Conservation (phyloP, 2,329 filamentous ascomycete genomes). For the Graphilbum fragrans region DNA sequence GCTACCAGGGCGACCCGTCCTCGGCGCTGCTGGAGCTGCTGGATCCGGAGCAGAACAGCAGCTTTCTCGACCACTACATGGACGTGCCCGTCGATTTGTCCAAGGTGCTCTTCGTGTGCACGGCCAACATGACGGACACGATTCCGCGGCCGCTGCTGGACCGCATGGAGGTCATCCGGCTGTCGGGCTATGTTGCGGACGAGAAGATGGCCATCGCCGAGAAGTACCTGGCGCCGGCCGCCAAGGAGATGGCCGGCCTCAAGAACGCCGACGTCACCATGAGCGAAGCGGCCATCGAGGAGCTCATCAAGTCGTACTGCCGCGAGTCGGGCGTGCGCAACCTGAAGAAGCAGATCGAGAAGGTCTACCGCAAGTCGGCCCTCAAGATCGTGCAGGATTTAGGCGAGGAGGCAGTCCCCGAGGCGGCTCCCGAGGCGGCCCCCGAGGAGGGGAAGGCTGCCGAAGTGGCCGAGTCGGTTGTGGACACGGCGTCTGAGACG, state of each 20-base stretch:
- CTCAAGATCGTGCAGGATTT: constrained; percentile 94
- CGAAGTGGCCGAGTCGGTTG: constrained; percentile 5
- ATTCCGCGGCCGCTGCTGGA: constrained; percentile 89
- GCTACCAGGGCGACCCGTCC: constrained; percentile 91
- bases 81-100: constrained; percentile 95
- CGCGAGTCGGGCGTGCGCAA: constrained; percentile 95
- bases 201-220: constrained; percentile 99
- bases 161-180: constrained; percentile 93
- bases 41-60: constrained; percentile 93
- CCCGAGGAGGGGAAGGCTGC: too few species aligned
- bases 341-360: constrained; percentile 98
- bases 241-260: constrained; percentile 86
- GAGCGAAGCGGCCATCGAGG: constrained; percentile 76
- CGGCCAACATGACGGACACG: constrained; percentile 96
- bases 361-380: constrained; percentile 94
- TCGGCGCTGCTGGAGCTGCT: constrained; percentile 88
- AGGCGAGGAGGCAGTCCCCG: constrained; percentile 60
- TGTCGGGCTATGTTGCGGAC: constrained; percentile 92
- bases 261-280: constrained; percentile 86
- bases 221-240: constrained; percentile 79
- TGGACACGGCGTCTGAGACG: not conserved
- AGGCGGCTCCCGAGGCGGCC: not conserved
- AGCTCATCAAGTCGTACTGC: constrained; percentile 97
- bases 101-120: constrained; percentile 97
- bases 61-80: constrained; percentile 97